Evolutionary conservation across 2,329 filamentous ascomycete species (phyloP), one percentile per base, ranked within the genome.

Genomic region (Colletotrichum somersetense): DNA sequence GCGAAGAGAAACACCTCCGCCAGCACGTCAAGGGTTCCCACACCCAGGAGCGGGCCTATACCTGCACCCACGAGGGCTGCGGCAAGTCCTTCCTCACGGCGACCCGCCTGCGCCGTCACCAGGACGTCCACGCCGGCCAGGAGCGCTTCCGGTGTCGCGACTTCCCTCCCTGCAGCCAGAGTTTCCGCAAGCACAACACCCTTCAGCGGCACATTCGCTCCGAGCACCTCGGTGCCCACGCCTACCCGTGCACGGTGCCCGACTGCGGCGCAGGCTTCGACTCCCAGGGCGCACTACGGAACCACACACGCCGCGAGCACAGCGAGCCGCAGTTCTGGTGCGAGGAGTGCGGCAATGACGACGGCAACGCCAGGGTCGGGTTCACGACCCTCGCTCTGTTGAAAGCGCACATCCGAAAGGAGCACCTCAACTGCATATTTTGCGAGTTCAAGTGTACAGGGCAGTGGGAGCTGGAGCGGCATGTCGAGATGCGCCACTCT

Each of bases 161-260:
- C 44, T 91, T 89, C 75, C 87, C 88, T 1, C 89, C 88, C 0
- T 97, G 95, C 81, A 88, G 89, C 23, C 89, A 94, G 81, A 90
- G 89, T 26, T 98, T 98, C 80, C 89, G 96, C 73, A 98, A 97
- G 81, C 92, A 94, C 79, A 91, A 94, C 75, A 97, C 95, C 0
- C 86, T 98, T 20, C 91, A 95, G 79, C 91, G 93, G 63, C 96
- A 98, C 79, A 89, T 97, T 74, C 89, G 91, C 66, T 89, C 89
- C 12, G 91, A 91, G 16, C 96, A 98, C 80, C 83, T 96, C 50
- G 85, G 91, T 38, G 82, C 92, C 71, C 89, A 91, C 57, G 90
- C 93, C 0, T 97, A 91, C 77, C 86, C 87, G 6, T 98, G 96
- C 80, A 84, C 85, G 1, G 85, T 91, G 69, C 77, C 77, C 20